These are phyloP conservation scores for Phyllosticta citriasiana DNA, from an alignment of 2,329 filamentous ascomycete species.

Conservation along the genomic window DNA sequence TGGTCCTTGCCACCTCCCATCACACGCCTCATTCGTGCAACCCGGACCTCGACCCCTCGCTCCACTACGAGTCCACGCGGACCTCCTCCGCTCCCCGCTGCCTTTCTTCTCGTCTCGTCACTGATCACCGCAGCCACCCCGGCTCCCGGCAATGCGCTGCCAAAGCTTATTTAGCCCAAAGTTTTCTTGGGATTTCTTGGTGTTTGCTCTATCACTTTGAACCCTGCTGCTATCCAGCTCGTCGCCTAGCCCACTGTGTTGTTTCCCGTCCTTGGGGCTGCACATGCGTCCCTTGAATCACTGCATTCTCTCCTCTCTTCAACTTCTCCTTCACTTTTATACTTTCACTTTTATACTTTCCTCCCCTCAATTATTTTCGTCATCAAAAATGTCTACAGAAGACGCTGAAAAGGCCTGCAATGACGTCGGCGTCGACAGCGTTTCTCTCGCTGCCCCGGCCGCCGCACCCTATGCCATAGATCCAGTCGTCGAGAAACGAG, in stretches of 20 bases:
- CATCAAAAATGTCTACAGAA: constrained; percentile 3
- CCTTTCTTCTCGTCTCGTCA: background rate
- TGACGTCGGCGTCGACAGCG: background rate
- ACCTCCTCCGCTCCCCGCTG: background rate
- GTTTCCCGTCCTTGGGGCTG: background rate
- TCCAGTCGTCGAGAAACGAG: constrained; percentile 15
- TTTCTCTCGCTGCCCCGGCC: background rate
- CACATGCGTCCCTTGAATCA: background rate
- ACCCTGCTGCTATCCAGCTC: background rate
- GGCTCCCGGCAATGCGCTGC: background rate
- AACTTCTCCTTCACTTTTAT: background rate
- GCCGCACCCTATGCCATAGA: constrained; percentile 5
- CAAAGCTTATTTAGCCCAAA: background rate
- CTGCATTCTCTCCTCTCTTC: background rate
- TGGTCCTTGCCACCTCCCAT: background rate
- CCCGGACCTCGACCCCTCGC: too few relatives aligned
- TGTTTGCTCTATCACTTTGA: background rate
- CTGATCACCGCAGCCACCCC: background rate
- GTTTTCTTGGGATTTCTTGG: background rate
- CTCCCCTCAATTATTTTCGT: background rate
- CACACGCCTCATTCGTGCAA: background rate
- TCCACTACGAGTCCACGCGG: too few relatives aligned
- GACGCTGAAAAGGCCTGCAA: constrained; percentile 6
- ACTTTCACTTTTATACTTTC: background rate
- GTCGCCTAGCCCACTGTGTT: background rate